Conservation (phyloP, 495 filamentous ascomycete genomes). For the Daldinia vernicosa region DNA sequence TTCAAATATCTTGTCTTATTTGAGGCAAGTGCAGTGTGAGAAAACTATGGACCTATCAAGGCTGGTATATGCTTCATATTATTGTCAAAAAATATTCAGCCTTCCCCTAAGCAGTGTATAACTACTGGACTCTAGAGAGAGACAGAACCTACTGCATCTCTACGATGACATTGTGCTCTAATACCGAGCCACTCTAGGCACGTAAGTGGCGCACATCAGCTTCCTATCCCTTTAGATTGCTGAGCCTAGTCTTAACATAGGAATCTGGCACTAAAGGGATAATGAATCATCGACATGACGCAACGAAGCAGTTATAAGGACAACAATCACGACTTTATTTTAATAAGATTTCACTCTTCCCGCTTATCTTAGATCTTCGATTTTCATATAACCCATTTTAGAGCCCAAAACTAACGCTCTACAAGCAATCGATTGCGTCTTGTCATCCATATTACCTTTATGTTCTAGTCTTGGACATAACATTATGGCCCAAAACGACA, state of each 20-base stretch:
- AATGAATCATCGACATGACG: conserved; percentile 43
- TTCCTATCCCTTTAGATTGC: conserved; percentile 1
- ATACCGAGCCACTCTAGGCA: background rate
- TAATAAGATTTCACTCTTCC: background rate
- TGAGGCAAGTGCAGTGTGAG: background rate
- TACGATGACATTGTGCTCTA: background rate
- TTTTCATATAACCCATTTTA: too few species aligned
- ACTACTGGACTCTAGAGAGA: background rate
- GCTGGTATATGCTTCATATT: background rate
- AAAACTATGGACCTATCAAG: background rate
- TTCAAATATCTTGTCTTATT: too few species aligned
- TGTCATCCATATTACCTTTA: background rate
- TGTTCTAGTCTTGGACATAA: background rate
- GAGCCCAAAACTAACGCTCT: background rate
- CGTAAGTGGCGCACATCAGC: conserved; percentile 11
- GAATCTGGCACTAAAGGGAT: conserved; percentile 22
- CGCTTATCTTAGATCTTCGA: background rate
- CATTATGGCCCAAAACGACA: conserved; percentile 14
- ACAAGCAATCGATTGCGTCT: background rate
- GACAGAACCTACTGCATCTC: background rate
- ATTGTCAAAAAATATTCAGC: background rate
- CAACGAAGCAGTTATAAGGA: conserved; percentile 6
- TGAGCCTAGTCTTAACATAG: background rate
- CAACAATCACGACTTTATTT: background rate
- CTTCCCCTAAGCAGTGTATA: background rate